Conservation (phyloP, 2,329 filamentous ascomycete species). For the Calonectria pseudoreteaudii region DNA sequence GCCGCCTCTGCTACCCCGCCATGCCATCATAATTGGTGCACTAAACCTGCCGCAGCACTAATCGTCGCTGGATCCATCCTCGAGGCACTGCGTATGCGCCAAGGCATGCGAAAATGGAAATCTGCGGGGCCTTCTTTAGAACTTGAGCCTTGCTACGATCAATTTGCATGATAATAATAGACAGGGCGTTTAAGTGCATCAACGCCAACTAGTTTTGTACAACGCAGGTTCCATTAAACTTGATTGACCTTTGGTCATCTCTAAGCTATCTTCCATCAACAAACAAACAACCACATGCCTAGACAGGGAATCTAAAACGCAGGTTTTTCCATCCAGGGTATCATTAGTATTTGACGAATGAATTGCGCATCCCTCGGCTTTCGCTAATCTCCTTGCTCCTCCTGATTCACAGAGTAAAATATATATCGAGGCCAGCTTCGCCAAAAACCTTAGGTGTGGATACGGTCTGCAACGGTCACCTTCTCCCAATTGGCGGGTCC, state of each 20-base stretch:
- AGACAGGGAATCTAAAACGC: not conserved
- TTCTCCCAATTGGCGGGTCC: constrained; percentile 66
- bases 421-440: not conserved
- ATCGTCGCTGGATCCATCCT: not conserved
- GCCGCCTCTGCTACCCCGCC: not conserved
- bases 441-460: constrained; percentile 36
- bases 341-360: not conserved
- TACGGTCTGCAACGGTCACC: constrained; percentile 46
- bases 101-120: not conserved
- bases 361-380: not conserved
- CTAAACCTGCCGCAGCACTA: not conserved
- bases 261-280: not conserved
- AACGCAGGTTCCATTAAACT: not conserved
- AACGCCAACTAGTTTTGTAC: not conserved
- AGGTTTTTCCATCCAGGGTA: not conserved
- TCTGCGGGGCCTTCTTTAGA: not conserved
- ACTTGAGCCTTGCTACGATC: not conserved
- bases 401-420: not conserved
- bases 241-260: not conserved
- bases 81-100: not conserved
- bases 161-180: not conserved
- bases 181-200: not conserved
- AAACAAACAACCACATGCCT: not conserved
- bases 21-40: constrained; percentile 6
- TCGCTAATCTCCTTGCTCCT: not conserved